These are phyloP conservation scores for Cicer yamashitae DNA, from an alignment of 306 rosid species.

Conservation along the genomic window DNA sequence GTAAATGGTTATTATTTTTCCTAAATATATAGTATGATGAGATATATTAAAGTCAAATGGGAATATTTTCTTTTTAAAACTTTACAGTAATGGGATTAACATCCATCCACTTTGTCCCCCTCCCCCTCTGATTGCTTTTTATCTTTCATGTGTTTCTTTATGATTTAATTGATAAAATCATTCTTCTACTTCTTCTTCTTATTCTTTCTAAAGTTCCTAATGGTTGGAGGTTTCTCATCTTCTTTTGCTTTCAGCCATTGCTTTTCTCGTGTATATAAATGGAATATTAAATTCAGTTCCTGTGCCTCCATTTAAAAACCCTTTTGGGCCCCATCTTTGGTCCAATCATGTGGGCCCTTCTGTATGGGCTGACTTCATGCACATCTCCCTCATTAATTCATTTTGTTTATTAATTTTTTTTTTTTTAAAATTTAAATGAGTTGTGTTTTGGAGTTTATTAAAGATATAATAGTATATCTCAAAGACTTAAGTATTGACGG, in stretches of 20 bases:
- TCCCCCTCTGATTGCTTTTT: slow-evolving; percentile 45
- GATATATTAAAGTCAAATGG: slow-evolving; percentile 72
- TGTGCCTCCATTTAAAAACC: slow-evolving; percentile 40
- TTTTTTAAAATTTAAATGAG: no score
- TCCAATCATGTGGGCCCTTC: slow-evolving; percentile 73
- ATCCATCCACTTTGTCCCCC: slow-evolving; percentile 96
- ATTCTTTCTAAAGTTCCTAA: slow-evolving; percentile 26
- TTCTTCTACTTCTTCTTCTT: slow-evolving; percentile 31
- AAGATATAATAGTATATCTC: no score
- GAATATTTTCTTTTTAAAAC: slow-evolving; percentile 58
- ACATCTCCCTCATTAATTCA: not conserved
- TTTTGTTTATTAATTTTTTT: no score
- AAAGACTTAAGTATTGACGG: no score
- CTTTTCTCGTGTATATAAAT: slow-evolving; percentile 61
- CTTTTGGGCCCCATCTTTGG: slow-evolving; percentile 63
- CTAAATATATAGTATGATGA: slow-evolving; percentile 48
- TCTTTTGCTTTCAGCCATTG: slow-evolving; percentile 66
- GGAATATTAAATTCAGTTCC: slow-evolving; percentile 59
- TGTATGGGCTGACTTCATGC: slow-evolving; percentile 51
- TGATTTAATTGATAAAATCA: slow-evolving; percentile 34
- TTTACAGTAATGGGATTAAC: slow-evolving; percentile 78
- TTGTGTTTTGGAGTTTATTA: no score
- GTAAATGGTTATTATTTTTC: slow-evolving; percentile 10
- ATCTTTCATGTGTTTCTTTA: slow-evolving; percentile 41
- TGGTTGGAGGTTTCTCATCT: slow-evolving; percentile 64